These are phyloP conservation scores for Glycine tomentella DNA, from an alignment of 306 rosid genomes.

Conservation along the genomic window DNA sequence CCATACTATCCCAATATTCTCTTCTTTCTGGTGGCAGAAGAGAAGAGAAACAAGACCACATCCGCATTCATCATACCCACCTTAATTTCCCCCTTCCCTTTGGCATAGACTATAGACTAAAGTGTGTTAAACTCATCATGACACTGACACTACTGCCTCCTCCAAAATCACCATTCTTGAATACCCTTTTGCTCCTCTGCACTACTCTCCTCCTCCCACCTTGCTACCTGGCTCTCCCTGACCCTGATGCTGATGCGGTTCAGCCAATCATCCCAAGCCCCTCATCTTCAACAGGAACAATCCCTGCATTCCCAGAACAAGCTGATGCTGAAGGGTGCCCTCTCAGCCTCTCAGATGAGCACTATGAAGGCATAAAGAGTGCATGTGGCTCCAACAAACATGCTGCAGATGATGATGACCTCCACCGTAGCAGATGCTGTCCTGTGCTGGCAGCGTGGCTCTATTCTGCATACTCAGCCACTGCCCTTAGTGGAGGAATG, in stretches of 20 bases:
- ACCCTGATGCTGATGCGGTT: slow-evolving; percentile 51
- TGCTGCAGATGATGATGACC: slow-evolving; percentile 61
- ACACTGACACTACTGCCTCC: slow-evolving; percentile 56
- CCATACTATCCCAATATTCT: slow-evolving; percentile 40
- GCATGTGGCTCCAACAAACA: slow-evolving; percentile 66
- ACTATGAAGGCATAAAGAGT: slow-evolving; percentile 68
- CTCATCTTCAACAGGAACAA: slow-evolving; percentile 69
- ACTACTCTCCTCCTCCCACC: slow-evolving; percentile 42
- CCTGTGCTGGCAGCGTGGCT: slow-evolving; percentile 95
- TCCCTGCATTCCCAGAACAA: slow-evolving; percentile 97
- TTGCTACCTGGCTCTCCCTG: too few relatives aligned
- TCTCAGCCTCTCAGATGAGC: slow-evolving; percentile 72
- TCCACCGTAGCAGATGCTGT: slow-evolving; percentile 82
- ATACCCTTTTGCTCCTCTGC: not conserved
- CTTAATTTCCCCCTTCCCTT: slow-evolving; percentile 17
- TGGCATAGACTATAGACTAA: not conserved
- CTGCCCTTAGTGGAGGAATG: slow-evolving; percentile 63
- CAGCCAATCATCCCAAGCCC: slow-evolving; percentile 60
- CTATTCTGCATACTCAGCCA: slow-evolving; percentile 82
- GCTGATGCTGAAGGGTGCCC: slow-evolving; percentile 73
- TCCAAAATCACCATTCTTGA: slow-evolving; percentile 45
- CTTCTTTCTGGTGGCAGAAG: not conserved
- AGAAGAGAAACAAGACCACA: too few relatives aligned
- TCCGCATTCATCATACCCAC: not conserved
- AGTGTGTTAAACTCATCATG: not conserved